Base-by-base conservation (phyloP, 2,329 filamentous ascomycete genomes). In the Colletotrichum sansevieriae region DNA sequence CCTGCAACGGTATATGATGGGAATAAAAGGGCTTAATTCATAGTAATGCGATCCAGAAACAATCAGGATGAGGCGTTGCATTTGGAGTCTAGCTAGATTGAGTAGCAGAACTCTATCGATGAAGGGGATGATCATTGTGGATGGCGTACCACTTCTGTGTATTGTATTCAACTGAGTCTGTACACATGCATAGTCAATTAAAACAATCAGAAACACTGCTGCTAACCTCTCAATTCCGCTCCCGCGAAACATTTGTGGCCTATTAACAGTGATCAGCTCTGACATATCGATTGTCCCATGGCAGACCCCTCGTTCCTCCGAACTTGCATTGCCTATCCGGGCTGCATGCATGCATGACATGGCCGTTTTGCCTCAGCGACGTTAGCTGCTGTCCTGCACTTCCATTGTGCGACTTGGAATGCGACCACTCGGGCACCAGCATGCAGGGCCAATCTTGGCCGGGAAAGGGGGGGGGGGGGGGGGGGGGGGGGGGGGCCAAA, bases 21-120 rank as follows among this genome's bases (percentile, higher is more conserved):
- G 65, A 65, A 55, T 7, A 57, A 65, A 55, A 65, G n/a, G 66
- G 63, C 56, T 68, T 66, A 66, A 68, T 58, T 63, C 63, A 63
- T 54, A 63, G 63, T 67, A 70, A 67, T 63, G 68, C 63, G 68
- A 49, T 68, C 57, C 58, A 68, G 58, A 52, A 63, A 68, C 57
- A 47, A 60, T 47, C 64, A 63, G 63, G 56, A 66, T 56, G 44
- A 56, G 55, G 66, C 49, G 55, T 69, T 66, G 66, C 56, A 66
- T 61, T 56, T 60, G 47, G 56, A 33, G 58, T 56, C 35, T 56
- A 57, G 56, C 66, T 66, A 47, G 63, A 18, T 56, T 52, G 25
- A 65, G 39, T 65, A 59, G 54, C 62, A 49, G 18, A 44, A 25
- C 55, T 63, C 65, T 15, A 25, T 58, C 39, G 12, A 43, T 33